phyloP scores from a whole-genome alignment of 192 early-diverging fungal genomes.

The Dissophora globulifera region DNA sequence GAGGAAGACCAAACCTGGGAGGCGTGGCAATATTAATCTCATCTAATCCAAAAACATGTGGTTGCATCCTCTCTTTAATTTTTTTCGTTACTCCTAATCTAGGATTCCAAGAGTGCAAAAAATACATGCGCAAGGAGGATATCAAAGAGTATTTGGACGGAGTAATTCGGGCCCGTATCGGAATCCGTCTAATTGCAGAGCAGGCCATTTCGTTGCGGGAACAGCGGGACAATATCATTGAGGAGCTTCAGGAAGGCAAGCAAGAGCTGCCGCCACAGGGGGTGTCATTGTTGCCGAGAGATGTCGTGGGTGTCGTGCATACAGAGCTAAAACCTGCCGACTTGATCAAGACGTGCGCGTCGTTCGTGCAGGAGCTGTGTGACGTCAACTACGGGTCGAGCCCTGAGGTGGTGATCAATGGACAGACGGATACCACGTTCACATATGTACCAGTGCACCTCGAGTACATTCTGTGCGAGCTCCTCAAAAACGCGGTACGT shows the following conservation, averaged over 20 bases:
- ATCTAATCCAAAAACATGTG: too few species aligned
- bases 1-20: too few species aligned
- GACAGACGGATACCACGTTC: conserved; percentile 76
- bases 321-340: conserved; percentile 73
- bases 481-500: conserved; percentile 87
- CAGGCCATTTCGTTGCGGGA: conserved; percentile 88
- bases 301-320: conserved; percentile 89
- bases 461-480: conserved; percentile 93
- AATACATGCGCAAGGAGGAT: conserved; percentile 70
- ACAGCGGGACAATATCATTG: conserved; percentile 50
- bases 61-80: too few species aligned
- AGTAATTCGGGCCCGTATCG: conserved; percentile 90
- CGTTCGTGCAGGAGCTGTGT: conserved; percentile 86
- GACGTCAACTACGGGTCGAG: conserved; percentile 90
- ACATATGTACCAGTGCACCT: conserved; percentile 96
- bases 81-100: conserved; percentile 22
- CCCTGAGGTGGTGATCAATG: conserved; percentile 83
- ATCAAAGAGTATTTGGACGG: conserved; percentile 90
- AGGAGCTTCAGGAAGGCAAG: conserved; percentile 34
- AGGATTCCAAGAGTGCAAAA: conserved; percentile 84
- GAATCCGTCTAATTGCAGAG: conserved; percentile 89
- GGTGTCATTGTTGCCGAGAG: conserved; percentile 59
- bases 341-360: conserved; percentile 73
- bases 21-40: too few species aligned
- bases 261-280: conserved; percentile 61